Base-by-base conservation (phyloP, 2,329 filamentous ascomycete species). In the Ascochyta fabae region DNA sequence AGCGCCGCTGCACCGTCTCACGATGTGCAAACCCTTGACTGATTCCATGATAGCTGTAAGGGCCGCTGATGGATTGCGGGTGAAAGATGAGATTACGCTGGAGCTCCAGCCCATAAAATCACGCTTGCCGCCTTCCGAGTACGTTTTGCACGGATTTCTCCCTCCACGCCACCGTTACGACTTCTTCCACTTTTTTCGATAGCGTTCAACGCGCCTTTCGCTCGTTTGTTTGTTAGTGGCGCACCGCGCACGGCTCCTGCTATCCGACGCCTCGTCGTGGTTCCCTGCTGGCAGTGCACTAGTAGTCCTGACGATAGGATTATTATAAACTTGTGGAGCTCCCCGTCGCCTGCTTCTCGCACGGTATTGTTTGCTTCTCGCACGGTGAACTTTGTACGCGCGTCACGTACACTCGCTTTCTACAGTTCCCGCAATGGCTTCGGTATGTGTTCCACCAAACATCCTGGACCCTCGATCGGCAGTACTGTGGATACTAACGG, bases 401-500 rank as follows among this genome's bases (percentile, higher is more conserved):
- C 33, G 33, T 35, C 33, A 19, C 33, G 42, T 48, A 48, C 24
- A 42, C 46, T 27, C 38, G 39, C 48, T 27, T 33, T 39, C 36
- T 39, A 39, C 36, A 38, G 33, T 51, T 48, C 42, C 38, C 29
- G 47, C 56, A 40, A 52, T 59, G 56, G 51, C 56, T 51, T 59
- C 56, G 34, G 56, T 59, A 56, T 27, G 56, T 49, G 19, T 23
- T 40, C 40, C 36, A 53, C 44, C 45, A 39, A 43, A 48, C 24
- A 48, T 46, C 23, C 47, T 33, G 15, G 41, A 40, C 46, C 43
- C 56, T 43, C 44, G 34, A 27, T 47, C 49, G 41, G 35, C 49
- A 27, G n/a, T 44, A 39, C 22, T 50, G 47, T 50, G 47, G 43
- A 31, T 48, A 51, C 51, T 58, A 66, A 59, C 60, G 46, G 24